Conservation (phyloP, 768 basidiomycete genomes). For the Tylopilus subfusipes region DNA sequence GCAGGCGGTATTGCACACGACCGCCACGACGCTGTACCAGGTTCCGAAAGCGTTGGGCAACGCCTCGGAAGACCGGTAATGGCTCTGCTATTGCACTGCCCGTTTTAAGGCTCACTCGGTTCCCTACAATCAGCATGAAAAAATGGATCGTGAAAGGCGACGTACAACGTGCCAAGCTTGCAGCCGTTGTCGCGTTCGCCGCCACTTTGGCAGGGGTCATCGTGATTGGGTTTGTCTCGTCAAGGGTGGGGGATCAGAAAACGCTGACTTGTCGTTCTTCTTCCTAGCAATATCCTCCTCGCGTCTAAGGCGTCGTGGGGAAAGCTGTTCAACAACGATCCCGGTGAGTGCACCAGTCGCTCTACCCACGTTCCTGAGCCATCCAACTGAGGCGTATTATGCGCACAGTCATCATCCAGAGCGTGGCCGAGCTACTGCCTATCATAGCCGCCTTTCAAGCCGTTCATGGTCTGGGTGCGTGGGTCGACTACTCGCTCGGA, state of each 20-base stretch:
- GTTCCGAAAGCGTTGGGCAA: slow-evolving; percentile 18
- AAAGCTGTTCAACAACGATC: slow-evolving; percentile 57
- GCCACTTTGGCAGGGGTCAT: slow-evolving; percentile 14
- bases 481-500: slow-evolving; percentile 17
- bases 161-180: slow-evolving; percentile 16
- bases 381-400: not conserved
- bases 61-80: slow-evolving; percentile 27
- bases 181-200: slow-evolving; percentile 15
- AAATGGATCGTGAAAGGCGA: slow-evolving; percentile 22
- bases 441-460: slow-evolving; percentile 28
- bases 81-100: not conserved
- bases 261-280: not conserved
- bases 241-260: not conserved
- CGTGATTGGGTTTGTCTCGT: slow-evolving; percentile 6
- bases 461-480: slow-evolving; percentile 20
- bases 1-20: slow-evolving; percentile 25
- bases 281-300: slow-evolving; percentile 39
- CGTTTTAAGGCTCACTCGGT: not conserved
- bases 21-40: slow-evolving; percentile 22
- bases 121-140: slow-evolving; percentile 13
- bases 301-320: slow-evolving; percentile 50
- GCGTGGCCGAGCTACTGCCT: slow-evolving; percentile 53
- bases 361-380: not conserved
- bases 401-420: slow-evolving; percentile 37
- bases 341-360: slow-evolving; percentile 21